These are phyloP conservation scores for Pseudevernia furfuracea DNA, from an alignment of 495 filamentous ascomycete genomes.

Conservation along the genomic window DNA sequence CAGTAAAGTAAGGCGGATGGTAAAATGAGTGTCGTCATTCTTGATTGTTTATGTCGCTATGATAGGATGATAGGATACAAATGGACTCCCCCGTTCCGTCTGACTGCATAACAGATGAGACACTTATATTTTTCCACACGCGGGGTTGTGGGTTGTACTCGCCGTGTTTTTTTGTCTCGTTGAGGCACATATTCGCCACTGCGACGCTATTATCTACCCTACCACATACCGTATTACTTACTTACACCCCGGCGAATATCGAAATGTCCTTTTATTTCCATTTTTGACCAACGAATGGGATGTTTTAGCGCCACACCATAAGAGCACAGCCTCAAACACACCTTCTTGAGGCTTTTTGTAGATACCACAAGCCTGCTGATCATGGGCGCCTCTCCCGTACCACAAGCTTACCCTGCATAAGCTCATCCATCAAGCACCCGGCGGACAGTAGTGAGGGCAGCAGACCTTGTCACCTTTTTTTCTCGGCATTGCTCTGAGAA, in stretches of 20 bases:
- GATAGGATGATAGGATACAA: not conserved
- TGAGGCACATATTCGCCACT: constrained; percentile 8
- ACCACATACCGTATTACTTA: too few species aligned
- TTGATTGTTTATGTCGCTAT: not conserved
- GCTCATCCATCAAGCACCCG: constrained; percentile 7
- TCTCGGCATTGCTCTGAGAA: not conserved
- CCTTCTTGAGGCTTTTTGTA: not conserved
- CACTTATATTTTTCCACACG: too few species aligned
- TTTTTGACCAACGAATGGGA: constrained; percentile 7
- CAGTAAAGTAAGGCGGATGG: not conserved
- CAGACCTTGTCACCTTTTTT: constrained; percentile 3
- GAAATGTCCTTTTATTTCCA: too few species aligned
- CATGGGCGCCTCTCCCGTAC: constrained; percentile 11
- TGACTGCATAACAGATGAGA: not conserved
- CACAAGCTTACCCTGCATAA: constrained; percentile 18
- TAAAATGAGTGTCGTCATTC: not conserved
- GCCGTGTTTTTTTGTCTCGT: too few species aligned
- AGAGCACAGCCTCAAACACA: constrained; percentile 12
- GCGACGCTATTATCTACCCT: too few species aligned
- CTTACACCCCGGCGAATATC: too few species aligned
- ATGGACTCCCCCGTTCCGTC: not conserved
- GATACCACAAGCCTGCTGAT: not conserved
- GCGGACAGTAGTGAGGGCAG: constrained; percentile 6
- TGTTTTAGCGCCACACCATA: constrained; percentile 6
- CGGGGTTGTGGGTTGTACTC: too few species aligned